Evolutionary conservation across 2,329 filamentous ascomycete genomes (phyloP), one percentile per base, ranked within the genome.

Genomic region (Xylariaceae sp.): DNA sequence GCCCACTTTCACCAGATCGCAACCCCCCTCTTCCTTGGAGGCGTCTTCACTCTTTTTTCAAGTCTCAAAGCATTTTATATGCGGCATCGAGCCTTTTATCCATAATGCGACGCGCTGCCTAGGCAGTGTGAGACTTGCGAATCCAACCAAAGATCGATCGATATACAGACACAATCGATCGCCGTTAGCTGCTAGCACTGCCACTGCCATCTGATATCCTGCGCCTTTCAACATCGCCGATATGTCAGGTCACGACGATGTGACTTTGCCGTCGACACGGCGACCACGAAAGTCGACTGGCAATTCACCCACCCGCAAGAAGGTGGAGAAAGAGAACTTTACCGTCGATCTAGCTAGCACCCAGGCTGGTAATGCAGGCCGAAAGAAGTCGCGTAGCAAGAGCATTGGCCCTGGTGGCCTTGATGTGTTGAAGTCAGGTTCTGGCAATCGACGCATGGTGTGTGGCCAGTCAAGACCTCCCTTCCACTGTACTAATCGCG

Each of bases 351-450:
- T 88, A 58, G 81, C 79, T 62, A 80, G 82, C 64, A 75, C 78
- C 59, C 70, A 80, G 65, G 79, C 77, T 35, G 78, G 77, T 60
- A 80, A 72, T 67, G 69, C 64, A 59, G 64, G 74, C 70, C 78
- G 81, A 63, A 82, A 82, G 76, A 93, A 92, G 76, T 89, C 88
- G 60, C 87, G 94, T 66, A 97, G 93, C 76, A 97, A 97, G 79
- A 97, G 93, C 76, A 87, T 99, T 67, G 94, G 94, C 2, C 93
- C 94, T 13, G 94, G 93, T 54, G 92, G 92, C 30, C 76, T 96
- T 51, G 92, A 95, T 78, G 87, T 88, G 59, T 80, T 95, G 57
- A 92, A 88, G 73, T 82, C 88, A 70, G 83, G 82, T 50, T 84
- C 80, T 70, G 90, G 89, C 39, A 95, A 96, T 73, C 81, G 89